These are phyloP conservation scores for Pseudocercospora cruenta DNA, from an alignment of 2,329 filamentous ascomycete genomes.

Conservation along the genomic window DNA sequence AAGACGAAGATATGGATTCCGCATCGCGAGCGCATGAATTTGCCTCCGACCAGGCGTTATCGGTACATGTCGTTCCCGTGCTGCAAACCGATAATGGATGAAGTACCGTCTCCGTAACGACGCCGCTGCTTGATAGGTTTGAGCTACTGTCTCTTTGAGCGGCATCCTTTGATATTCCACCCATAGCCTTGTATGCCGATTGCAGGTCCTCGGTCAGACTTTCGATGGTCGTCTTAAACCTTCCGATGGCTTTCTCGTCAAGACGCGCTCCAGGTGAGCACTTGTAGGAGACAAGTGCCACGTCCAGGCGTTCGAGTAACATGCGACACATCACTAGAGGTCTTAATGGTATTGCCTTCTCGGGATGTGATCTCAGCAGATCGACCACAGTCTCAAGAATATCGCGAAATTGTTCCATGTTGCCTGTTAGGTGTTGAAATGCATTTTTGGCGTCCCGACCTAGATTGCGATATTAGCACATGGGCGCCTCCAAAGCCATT, in stretches of 20 bases:
- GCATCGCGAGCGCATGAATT: background rate
- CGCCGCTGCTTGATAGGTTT: background rate
- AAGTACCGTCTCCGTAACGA: background rate
- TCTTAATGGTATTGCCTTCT: background rate
- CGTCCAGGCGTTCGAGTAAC: background rate
- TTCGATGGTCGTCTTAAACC: background rate
- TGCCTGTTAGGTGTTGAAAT: background rate
- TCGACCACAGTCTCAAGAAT: background rate
- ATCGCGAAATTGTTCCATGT: background rate
- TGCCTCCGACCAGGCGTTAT: background rate
- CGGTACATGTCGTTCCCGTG: background rate
- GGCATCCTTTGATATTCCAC: background rate
- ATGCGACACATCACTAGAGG: background rate
- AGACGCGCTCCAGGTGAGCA: background rate
- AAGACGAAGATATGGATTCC: background rate
- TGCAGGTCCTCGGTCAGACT: background rate
- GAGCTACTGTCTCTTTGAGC: background rate
- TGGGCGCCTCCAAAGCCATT: background rate
- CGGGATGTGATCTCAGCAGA: background rate
- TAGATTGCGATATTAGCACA: background rate
- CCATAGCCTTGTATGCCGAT: background rate
- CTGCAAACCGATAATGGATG: background rate
- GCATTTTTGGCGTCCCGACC: background rate
- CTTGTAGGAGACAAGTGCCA: background rate
- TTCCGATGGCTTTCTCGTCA: background rate